Percentiles rank a stretch among this genome's conserved stretches.
phyloP scores from a whole-genome alignment of 2,329 filamentous ascomycete genomes.

The Nigrospora oryzae region DNA sequence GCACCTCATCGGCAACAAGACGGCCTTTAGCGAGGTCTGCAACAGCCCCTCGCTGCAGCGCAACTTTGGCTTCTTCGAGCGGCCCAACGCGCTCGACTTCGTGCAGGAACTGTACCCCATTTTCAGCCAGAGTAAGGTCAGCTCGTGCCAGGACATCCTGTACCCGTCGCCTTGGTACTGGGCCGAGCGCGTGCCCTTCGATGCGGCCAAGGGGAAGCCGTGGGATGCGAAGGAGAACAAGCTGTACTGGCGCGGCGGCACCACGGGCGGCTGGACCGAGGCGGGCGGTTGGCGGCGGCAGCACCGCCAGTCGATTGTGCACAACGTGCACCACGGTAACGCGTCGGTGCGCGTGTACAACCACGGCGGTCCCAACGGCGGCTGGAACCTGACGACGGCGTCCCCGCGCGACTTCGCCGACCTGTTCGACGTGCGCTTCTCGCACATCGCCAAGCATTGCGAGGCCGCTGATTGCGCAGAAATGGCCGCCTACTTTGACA shows the following conservation, averaged over 20 bases:
- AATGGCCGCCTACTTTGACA: slow-evolving; percentile 73
- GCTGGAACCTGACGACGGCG: slow-evolving; percentile 54
- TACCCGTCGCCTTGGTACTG: slow-evolving; percentile 98
- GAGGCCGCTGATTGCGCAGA: slow-evolving; percentile 83
- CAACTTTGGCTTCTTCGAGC: slow-evolving; percentile 85
- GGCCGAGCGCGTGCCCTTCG: slow-evolving; percentile 76
- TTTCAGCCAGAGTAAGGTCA: slow-evolving; percentile 93
- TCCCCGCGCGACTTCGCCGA: slow-evolving; percentile 59
- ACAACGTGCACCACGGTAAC: slow-evolving; percentile 64
- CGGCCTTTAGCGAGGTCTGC: slow-evolving; percentile 87
- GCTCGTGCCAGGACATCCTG: slow-evolving; percentile 88
- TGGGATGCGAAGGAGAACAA: slow-evolving; percentile 71
- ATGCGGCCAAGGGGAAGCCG: slow-evolving; percentile 55
- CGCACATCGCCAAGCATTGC: slow-evolving; percentile 87
- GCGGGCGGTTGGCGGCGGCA: slow-evolving; percentile 87
- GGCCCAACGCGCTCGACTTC: slow-evolving; percentile 83
- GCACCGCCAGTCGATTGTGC: slow-evolving; percentile 81
- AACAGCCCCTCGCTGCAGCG: slow-evolving; percentile 71
- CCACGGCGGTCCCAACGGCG: slow-evolving; percentile 18
- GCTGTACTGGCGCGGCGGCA: slow-evolving; percentile 93
- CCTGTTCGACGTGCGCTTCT: slow-evolving; percentile 74
- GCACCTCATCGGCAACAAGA: slow-evolving; percentile 81
- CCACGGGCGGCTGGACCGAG: slow-evolving; percentile 86
- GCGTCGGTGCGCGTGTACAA: slow-evolving; percentile 44
- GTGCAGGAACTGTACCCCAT: slow-evolving; percentile 88